Evolutionary conservation across 2,329 filamentous ascomycete genomes (phyloP).

Genomic region (Akanthomyces lecanii): DNA sequence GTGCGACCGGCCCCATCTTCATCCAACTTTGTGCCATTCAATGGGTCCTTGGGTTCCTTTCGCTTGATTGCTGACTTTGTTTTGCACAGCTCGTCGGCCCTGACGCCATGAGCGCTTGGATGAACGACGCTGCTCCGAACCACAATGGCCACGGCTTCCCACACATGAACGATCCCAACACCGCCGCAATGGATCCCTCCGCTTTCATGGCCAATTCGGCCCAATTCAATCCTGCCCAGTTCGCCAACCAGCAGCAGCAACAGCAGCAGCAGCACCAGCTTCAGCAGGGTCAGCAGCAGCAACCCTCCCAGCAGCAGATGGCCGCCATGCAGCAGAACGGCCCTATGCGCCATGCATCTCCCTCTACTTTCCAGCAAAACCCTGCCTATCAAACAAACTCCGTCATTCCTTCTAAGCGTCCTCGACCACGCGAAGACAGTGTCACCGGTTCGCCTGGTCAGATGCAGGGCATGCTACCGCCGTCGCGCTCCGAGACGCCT

Average conservation of each 20-base stretch:
- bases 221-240: constrained; percentile 59
- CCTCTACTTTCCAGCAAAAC: constrained; percentile 62
- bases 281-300: constrained; percentile 22
- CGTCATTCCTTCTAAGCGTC: constrained; percentile 85
- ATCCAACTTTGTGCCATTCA: constrained; percentile 35
- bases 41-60: constrained; percentile 38
- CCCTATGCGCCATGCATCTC: constrained; percentile 76
- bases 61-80: constrained; percentile 43
- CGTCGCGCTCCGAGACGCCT: constrained; percentile 88
- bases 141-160: constrained; percentile 67
- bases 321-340: constrained; percentile 69
- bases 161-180: constrained; percentile 59
- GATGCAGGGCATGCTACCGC: constrained; percentile 67
- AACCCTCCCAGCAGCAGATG: constrained; percentile 42
- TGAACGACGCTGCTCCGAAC: constrained; percentile 66
- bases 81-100: constrained; percentile 40
- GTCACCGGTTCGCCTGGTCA: constrained; percentile 77
- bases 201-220: constrained; percentile 57
- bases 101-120: constrained; percentile 66
- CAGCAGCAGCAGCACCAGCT: constrained; percentile 23
- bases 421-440: constrained; percentile 76
- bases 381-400: constrained; percentile 78
- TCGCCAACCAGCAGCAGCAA: constrained; percentile 50
- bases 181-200: constrained; percentile 59
- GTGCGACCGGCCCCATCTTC: constrained; percentile 45